Evolutionary conservation across 352 stramenopile genomes (phyloP).

Genomic region (Phytophthora quininea): DNA sequence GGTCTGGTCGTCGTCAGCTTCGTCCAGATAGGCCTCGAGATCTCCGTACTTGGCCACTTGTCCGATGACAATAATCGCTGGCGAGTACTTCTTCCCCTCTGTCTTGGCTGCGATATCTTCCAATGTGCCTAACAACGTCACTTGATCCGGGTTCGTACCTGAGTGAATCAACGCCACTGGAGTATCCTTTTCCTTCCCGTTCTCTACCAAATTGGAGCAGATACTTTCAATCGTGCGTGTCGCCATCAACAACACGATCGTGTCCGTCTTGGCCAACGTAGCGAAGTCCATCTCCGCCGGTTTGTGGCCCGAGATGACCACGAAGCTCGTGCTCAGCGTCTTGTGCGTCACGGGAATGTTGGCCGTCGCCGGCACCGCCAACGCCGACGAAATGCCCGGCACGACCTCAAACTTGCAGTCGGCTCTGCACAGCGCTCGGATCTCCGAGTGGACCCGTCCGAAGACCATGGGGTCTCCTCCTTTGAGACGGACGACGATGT

Average conservation of each 20-base stretch:
- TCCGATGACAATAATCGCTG: slow-evolving; percentile 72
- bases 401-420: slow-evolving; percentile 69
- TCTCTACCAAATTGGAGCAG: slow-evolving; percentile 47
- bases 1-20: slow-evolving; percentile 40
- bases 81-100: slow-evolving; percentile 66
- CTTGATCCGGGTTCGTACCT: slow-evolving; percentile 60
- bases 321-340: slow-evolving; percentile 61
- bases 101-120: slow-evolving; percentile 54
- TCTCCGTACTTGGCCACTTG: slow-evolving; percentile 65
- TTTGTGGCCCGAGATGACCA: slow-evolving; percentile 75
- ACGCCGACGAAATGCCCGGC: slow-evolving; percentile 68
- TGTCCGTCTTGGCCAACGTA: slow-evolving; percentile 53
- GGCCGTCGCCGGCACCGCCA: slow-evolving; percentile 62
- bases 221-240: slow-evolving; percentile 60
- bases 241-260: slow-evolving; percentile 65
- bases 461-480: slow-evolving; percentile 80
- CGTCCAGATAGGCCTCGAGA: slow-evolving; percentile 59
- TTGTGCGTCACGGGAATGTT: slow-evolving; percentile 79
- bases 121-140: slow-evolving; percentile 56
- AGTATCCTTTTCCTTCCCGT: slow-evolving; percentile 42
- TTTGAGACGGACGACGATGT: slow-evolving; percentile 73
- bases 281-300: slow-evolving; percentile 70
- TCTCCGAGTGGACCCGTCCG: slow-evolving; percentile 75
- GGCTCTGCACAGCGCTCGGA: slow-evolving; percentile 51
- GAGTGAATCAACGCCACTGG: slow-evolving; percentile 70